phyloP scores from a whole-genome alignment of 2,329 filamentous ascomycete species.

The Aspergillus proliferans region DNA sequence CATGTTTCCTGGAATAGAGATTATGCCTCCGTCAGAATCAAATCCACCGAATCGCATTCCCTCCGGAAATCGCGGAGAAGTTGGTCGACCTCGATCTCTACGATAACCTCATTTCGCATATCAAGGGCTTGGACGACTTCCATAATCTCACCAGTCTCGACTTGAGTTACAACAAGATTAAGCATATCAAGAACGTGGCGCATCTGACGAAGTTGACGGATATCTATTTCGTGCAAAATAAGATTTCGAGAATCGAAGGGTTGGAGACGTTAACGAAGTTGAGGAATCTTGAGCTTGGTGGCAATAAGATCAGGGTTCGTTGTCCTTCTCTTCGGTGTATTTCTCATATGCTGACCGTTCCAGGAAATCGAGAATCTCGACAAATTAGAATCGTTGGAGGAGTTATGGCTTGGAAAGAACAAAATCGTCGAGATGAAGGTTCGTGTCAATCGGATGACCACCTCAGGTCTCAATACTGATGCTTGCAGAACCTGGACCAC shows the following conservation, averaged over 20 bases:
- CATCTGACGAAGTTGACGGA: conserved; percentile 74
- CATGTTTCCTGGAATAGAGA: conserved; percentile 38
- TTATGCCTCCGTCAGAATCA: conserved; percentile 90
- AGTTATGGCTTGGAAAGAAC: conserved; percentile 94
- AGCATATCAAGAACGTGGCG: conserved; percentile 85
- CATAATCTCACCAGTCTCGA: conserved; percentile 73
- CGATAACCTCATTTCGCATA: conserved; percentile 87
- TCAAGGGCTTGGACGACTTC: conserved; percentile 75
- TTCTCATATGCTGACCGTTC: conserved; percentile 3
- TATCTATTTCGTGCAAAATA: conserved; percentile 90
- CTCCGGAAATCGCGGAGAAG: conserved; percentile 58
- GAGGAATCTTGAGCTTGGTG: conserved; percentile 81
- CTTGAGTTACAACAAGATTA: conserved; percentile 98
- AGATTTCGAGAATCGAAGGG: conserved; percentile 80
- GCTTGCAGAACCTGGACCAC: conserved; percentile 55
- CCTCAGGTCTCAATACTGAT: not conserved
- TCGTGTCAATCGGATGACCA: not conserved
- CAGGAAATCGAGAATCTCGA: conserved; percentile 79
- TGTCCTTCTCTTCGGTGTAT: not conserved
- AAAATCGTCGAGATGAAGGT: conserved; percentile 79
- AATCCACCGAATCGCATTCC: conserved; percentile 72
- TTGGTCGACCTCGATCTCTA: conserved; percentile 88
- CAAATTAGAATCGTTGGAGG: conserved; percentile 67
- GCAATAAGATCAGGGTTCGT: conserved; percentile 71
- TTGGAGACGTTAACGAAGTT: conserved; percentile 69